Evolutionary conservation across 2,329 filamentous ascomycete species (phyloP), one percentile per base, ranked within the genome.

Genomic region (Myriosclerotinia curreyana): DNA sequence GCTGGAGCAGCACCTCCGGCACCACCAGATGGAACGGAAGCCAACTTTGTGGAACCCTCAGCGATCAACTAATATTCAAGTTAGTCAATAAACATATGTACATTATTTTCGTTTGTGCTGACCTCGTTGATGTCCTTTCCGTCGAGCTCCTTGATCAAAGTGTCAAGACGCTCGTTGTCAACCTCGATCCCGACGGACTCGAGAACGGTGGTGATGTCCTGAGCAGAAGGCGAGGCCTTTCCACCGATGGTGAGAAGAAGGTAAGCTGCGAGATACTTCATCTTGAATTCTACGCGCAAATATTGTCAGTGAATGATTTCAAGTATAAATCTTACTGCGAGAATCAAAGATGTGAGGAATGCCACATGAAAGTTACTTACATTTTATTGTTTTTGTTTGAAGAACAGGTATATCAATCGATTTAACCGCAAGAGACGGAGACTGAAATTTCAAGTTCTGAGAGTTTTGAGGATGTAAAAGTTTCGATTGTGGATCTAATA

Each of bases 181-280:
- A 91, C 90, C 83, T 99, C 95, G 73, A 97, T 92, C 76, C 95
- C 95, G 77, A 98, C 95, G 74, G 94, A 91, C 76, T 87, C 86
- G 79, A 99, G 91, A 76, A 99, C 92, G 69, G 77, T 78, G 85
- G 91, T 95, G 86, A 99, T 82, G 79, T 98, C 93, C 72, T 80
- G 80, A 75, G 90, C 91, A 71, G 90, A 92, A 75, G 95, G 95
- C 71, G 87, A 87, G 83, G 85, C 80, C 87, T 97, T 98, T 83
- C 95, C 95, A 79, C 86, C 94, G 75, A 98, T 90, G 83, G 83
- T 82, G 81, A 98, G 91, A 79, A 99, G 94, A 78, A 99, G 92
- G 88, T 96, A 98, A 79, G 95, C 94, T 79, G 95, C 95, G 84
- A 99, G 90, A 84, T 98, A 89, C 93, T 99, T 98, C 95, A 99